Evolutionary conservation across 2,329 filamentous ascomycete genomes (phyloP), one percentile per base, ranked within the genome.

Genomic region (Hymenoscyphus fraxineus): DNA sequence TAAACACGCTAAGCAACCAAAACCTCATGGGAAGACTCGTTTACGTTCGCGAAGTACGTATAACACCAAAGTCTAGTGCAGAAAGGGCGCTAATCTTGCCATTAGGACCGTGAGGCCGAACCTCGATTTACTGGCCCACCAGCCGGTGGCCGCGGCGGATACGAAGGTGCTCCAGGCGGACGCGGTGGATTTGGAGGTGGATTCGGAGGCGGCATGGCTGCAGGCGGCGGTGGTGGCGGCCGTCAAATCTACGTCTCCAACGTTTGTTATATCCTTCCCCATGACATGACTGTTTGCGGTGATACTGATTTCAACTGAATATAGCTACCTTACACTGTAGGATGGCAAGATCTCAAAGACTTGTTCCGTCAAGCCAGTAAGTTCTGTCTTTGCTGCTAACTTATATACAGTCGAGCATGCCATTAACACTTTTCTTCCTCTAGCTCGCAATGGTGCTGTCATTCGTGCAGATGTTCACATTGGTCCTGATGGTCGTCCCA

Each of bases 311-410:
- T 61, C 82, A 73, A 79, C 77, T 73, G 69, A 66, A 75, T 73
- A 68, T 72, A 99, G 95, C 91, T 99, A 72, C 95, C 95, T 22
- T 99, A 93, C 81, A 96, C 92, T 70, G 92, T 96, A 73, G 95
- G 95, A 77, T 99, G 95, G 95, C 95, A 99, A 81, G 95, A 99
- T 79, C 82, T 99, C 72, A 99, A 99, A 82, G 95, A 99, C 79
- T 85, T 99, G 71, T 99, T 99, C 85, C 91, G 95, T 76, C 93
- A 97, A 85, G 93, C 95, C 80, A 92, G 93, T 97, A 84, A 85
- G 92, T 83, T 60, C 67, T 66, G 63, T 65, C 70, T 63, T 61
- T 66, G 64, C 65, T 63, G 67, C 73, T 73, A 70, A 73, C 69
- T 60, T 64, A 59, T 15, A 67, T 40, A 65, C 64, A 69, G 65